These are phyloP conservation scores for Debaryomyces tyrocola DNA, from an alignment of 805 yeast genomes.

Conservation along the genomic window DNA sequence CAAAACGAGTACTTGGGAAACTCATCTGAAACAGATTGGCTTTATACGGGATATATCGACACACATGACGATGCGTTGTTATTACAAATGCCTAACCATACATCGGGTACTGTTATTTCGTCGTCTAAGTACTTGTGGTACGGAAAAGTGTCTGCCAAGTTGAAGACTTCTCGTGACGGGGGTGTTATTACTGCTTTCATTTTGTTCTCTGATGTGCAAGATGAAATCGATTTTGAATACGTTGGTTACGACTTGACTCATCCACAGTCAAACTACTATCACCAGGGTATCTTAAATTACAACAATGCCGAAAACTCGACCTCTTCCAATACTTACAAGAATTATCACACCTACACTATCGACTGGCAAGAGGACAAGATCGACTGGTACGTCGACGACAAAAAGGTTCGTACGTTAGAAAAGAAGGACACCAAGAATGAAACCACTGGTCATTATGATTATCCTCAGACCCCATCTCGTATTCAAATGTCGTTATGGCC, in stretches of 20 bases:
- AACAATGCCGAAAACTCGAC: constrained; percentile 51
- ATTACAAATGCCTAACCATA: constrained; percentile 71
- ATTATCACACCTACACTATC: constrained; percentile 72
- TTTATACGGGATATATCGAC: constrained; percentile 61
- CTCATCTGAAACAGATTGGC: constrained; percentile 65
- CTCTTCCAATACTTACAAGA: constrained; percentile 55
- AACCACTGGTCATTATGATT: constrained; percentile 56
- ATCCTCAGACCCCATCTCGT: constrained; percentile 74
- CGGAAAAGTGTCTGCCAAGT: constrained; percentile 69
- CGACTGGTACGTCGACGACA: constrained; percentile 75
- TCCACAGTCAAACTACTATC: constrained; percentile 80
- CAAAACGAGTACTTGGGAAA: constrained; percentile 64
- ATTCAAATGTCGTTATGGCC: constrained; percentile 80
- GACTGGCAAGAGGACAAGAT: constrained; percentile 80
- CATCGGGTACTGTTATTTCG: constrained; percentile 78
- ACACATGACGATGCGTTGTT: constrained; percentile 53
- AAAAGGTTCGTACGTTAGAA: constrained; percentile 60
- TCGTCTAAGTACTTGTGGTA: constrained; percentile 84
- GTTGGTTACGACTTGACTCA: constrained; percentile 70
- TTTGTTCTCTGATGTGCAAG: constrained; percentile 79
- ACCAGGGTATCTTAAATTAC: constrained; percentile 70
- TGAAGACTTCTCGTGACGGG: constrained; percentile 69
- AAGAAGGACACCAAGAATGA: constrained; percentile 61
- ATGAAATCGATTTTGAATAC: constrained; percentile 87
- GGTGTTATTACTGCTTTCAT: constrained; percentile 89